phyloP scores from a whole-genome alignment of 2,329 filamentous ascomycete species.

The Capronia americana region DNA sequence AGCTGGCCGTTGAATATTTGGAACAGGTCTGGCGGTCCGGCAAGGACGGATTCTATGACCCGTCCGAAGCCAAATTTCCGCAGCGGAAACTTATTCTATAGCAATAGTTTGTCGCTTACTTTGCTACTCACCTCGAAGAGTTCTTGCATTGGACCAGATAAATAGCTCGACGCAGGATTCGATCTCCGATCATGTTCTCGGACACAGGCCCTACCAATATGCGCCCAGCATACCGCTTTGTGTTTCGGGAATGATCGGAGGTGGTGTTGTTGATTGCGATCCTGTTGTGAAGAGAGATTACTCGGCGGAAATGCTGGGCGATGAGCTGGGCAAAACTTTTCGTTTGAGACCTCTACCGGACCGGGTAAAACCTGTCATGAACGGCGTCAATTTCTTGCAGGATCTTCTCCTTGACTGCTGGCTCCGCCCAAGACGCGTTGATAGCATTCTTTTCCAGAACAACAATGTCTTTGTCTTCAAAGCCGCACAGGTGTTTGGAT shows the following conservation, averaged over 20 bases:
- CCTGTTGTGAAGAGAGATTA: not conserved
- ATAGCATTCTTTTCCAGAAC: constrained; percentile 52
- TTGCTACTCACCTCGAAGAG: not conserved
- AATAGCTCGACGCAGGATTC: not conserved
- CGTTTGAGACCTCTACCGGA: not conserved
- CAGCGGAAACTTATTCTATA: not conserved
- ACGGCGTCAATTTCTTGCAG: constrained; percentile 19
- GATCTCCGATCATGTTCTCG: not conserved
- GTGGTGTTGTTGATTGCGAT: not conserved
- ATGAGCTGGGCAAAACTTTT: not conserved
- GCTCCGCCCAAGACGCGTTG: constrained; percentile 56
- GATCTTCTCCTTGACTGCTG: constrained; percentile 45
- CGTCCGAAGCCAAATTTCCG: not conserved
- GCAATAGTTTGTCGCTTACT: not conserved
- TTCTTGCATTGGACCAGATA: not conserved
- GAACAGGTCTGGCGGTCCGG: constrained; percentile 8
- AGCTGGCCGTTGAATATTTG: constrained; percentile 13
- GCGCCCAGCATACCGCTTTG: constrained; percentile 3
- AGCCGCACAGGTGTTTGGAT: constrained; percentile 49
- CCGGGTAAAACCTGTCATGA: constrained; percentile 11
- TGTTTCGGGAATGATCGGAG: not conserved
- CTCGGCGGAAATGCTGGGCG: not conserved
- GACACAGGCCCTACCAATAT: not conserved
- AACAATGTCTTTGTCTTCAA: constrained; percentile 54
- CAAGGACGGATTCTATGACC: not conserved